Percentiles rank a stretch among this genome's conserved stretches.
These are phyloP conservation scores for Capronia coronata DNA, from an alignment of 2,329 filamentous ascomycete genomes.

Conservation along the genomic window DNA sequence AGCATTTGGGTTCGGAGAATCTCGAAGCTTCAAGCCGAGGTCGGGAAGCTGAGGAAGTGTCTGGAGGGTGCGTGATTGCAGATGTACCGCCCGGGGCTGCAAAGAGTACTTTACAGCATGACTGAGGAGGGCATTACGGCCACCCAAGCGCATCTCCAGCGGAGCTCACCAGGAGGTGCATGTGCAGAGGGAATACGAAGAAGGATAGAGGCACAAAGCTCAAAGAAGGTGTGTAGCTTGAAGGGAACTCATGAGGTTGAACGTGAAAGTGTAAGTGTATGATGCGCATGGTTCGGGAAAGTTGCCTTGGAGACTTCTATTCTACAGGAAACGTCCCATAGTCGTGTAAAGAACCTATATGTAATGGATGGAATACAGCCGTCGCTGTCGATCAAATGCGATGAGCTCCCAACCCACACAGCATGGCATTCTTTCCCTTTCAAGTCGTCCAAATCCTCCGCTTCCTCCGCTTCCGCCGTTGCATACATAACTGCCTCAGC, in stretches of 20 bases:
- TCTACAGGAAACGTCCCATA: neutral
- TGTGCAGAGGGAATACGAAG: conserved; percentile 1
- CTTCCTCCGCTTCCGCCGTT: no score
- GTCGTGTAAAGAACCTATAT: no score
- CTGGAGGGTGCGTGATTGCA: conserved; percentile 42
- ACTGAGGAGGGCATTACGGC: conserved; percentile 18
- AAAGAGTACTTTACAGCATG: conserved; percentile 19
- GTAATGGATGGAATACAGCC: no score
- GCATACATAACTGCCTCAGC: no score
- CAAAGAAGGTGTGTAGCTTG: neutral
- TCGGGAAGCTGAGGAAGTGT: conserved; percentile 38
- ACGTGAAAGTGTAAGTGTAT: neutral
- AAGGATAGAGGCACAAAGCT: neutral
- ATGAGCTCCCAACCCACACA: no score
- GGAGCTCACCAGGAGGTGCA: conserved; percentile 17
- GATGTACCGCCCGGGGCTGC: conserved; percentile 7
- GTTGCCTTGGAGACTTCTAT: neutral
- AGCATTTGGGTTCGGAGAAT: conserved; percentile 27
- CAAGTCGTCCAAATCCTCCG: no score
- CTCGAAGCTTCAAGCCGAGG: conserved; percentile 1
- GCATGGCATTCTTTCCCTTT: no score
- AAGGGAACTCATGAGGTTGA: neutral
- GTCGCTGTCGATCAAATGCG: no score
- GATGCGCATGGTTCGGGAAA: conserved; percentile 3
- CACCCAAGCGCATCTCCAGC: conserved; percentile 27